Base-by-base conservation (phyloP, 805 yeast genomes). In the Nakazawaea ernobii region DNA sequence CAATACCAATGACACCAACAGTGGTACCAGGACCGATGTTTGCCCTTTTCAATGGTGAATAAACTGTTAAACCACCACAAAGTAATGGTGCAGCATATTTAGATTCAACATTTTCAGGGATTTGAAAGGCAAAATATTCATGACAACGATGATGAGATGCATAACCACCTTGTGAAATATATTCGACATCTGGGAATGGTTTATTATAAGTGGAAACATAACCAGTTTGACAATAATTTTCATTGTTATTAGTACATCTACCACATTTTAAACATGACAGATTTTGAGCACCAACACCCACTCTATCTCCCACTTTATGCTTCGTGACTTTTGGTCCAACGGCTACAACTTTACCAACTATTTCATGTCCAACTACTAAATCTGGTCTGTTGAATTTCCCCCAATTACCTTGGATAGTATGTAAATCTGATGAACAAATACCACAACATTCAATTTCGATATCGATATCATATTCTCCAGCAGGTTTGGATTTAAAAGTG, bases 61-160 rank as follows among this genome's bases (percentile, higher is more conserved):
- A 77, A 14, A 71, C 77, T 7, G 82, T 77, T 49, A 76, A 65
- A 42, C 82, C 83, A 49, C 79, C 83, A 62, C 82, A 77, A 57
- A 77, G 59, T 63, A 77, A 61, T 28, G 83, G 82, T 20, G 81
- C 81, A 39, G 70, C 79, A 37, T 58, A 59, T 30, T 58, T 62
- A 7, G 74, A 59, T n/a, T 59, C 65, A 49, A 77, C 54, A 13
- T 46, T 59, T 7, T 74, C 78, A 4, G 82, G 82, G 49, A 77
- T 71, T 11, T 68, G 67, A 59, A 75, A 74, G 10, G 68, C 72
- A 58, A 70, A 75, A 41, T 67, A 62, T 50, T 70, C 68, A 53
- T 72, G 63, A 32, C 66, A 73, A 50, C 74, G 64, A 44, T 70
- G 56, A 55, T 74, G 77, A 32, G 76, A 69, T 9, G 80, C 65